Conservation (phyloP, 2,329 filamentous ascomycete species). For the Fusarium sulawesiense region DNA sequence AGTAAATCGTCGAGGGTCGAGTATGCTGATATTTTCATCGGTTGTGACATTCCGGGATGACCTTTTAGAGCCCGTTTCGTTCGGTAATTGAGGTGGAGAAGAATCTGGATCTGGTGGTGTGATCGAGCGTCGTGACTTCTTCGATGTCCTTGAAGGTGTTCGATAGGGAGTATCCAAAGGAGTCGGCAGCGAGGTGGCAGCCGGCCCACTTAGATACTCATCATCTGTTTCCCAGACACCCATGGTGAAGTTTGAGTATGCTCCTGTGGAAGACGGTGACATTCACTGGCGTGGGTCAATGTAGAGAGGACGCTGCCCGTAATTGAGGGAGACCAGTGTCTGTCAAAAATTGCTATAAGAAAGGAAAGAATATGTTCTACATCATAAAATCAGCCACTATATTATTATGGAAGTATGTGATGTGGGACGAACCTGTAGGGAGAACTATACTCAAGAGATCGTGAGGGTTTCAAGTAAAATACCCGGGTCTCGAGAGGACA, state of each 20-base stretch:
- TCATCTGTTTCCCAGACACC: constrained; percentile 72
- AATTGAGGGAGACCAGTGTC: neutral
- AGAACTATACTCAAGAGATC: neutral
- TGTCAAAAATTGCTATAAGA: neutral
- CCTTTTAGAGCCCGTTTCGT: constrained; percentile 61
- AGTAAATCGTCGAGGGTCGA: constrained; percentile 93
- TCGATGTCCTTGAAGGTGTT: constrained; percentile 73
- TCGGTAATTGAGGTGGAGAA: constrained; percentile 66
- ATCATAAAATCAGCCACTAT: neutral
- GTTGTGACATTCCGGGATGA: constrained; percentile 68
- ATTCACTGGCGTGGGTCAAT: neutral
- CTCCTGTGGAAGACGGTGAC: neutral
- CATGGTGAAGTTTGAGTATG: constrained; percentile 55
- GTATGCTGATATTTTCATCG: constrained; percentile 77
- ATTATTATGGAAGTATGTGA: neutral
- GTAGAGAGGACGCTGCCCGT: neutral
- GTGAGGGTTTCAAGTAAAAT: neutral
- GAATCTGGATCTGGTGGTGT: constrained; percentile 71
- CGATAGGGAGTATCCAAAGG: constrained; percentile 78
- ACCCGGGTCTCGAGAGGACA: constrained; percentile 8
- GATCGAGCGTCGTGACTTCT: constrained; percentile 72
- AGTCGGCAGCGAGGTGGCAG: constrained; percentile 72
- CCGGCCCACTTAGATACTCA: constrained; percentile 65
- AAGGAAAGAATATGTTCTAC: neutral
- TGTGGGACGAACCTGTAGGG: neutral